Evolutionary conservation across 805 yeast species (phyloP).

Genomic region (Starmerella bombicola): DNA sequence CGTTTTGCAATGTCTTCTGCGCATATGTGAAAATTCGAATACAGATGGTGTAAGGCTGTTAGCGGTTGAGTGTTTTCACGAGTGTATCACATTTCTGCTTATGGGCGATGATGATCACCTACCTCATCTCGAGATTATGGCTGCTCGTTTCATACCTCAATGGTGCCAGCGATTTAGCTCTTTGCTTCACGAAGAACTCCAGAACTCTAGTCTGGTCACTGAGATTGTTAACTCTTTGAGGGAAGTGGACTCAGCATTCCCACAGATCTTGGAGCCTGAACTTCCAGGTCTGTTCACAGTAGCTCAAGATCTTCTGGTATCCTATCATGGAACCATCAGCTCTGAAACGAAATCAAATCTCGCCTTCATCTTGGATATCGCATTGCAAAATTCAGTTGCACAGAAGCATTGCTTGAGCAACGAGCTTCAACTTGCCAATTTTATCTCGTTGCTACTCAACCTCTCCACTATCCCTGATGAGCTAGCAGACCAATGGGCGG

Average conservation of each 20-base stretch:
- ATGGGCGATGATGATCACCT: conserved; percentile 26
- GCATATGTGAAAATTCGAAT: conserved; percentile 17
- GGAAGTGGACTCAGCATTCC: conserved; percentile 22
- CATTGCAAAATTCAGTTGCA: conserved; percentile 11
- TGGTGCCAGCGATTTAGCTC: conserved; percentile 14
- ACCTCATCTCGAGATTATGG: conserved; percentile 15
- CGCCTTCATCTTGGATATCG: conserved; percentile 17
- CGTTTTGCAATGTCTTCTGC: conserved; percentile 19
- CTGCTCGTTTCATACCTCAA: conserved; percentile 12
- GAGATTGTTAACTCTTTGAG: conserved; percentile 20
- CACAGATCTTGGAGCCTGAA: conserved; percentile 14
- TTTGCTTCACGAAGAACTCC: conserved; percentile 1
- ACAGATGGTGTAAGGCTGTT: conserved; percentile 11
- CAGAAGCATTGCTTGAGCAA: conserved; percentile 2
- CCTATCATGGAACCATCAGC: neutral
- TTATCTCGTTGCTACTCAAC: conserved; percentile 25
- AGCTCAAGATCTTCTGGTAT: conserved; percentile 4
- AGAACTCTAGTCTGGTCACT: conserved; percentile 8
- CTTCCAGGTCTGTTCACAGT: conserved; percentile 16
- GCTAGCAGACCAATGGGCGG: conserved; percentile 36
- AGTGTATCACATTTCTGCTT: conserved; percentile 26
- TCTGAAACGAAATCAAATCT: conserved; percentile 17
- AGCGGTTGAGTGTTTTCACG: conserved; percentile 28
- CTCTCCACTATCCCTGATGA: conserved; percentile 36
- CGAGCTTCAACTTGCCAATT: conserved; percentile 4